A percentile compares a stretch with the other conserved stretches of the same genome.
phyloP scores from a whole-genome alignment of 768 basidiomycete species.

The Agaricus blazei region DNA sequence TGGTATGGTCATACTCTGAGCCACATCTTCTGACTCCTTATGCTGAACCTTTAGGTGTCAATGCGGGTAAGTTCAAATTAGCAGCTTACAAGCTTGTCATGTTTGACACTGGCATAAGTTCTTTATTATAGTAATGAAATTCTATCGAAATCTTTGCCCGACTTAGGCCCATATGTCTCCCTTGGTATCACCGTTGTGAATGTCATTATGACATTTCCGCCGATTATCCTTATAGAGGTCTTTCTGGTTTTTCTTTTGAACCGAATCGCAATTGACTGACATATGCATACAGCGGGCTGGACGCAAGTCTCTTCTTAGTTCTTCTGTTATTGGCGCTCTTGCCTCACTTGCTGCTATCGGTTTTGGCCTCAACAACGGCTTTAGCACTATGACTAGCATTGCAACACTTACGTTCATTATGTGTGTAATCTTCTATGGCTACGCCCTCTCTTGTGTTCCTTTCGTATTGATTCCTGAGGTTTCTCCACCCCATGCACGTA shows the following conservation, averaged over 20 bases:
- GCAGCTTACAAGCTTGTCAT: constrained; percentile 4
- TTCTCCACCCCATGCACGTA: constrained; percentile 67
- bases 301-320: constrained; percentile 58
- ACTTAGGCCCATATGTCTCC: constrained; percentile 76
- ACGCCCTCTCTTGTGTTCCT: constrained; percentile 31
- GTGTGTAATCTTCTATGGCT: constrained; percentile 34
- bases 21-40: neutral
- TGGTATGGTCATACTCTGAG: constrained; percentile 32
- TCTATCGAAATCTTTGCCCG: constrained; percentile 72
- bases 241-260: neutral
- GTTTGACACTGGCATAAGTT: constrained; percentile 35
- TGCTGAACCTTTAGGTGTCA: constrained; percentile 49
- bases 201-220: constrained; percentile 78
- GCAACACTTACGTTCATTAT: constrained; percentile 79
- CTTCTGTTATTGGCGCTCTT: constrained; percentile 65
- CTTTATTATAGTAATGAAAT: constrained; percentile 92
- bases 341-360: constrained; percentile 65
- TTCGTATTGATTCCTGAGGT: constrained; percentile 92
- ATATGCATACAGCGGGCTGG: constrained; percentile 54
- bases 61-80: constrained; percentile 44
- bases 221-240: constrained; percentile 84
- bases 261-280: constrained; percentile 5
- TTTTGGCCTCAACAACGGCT: constrained; percentile 59
- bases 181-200: constrained; percentile 84
- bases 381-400: constrained; percentile 59